Percentiles rank a stretch among this genome's conserved stretches.
phyloP scores from a whole-genome alignment of 441 rosid species.

The Gossypium schwendimanii region DNA sequence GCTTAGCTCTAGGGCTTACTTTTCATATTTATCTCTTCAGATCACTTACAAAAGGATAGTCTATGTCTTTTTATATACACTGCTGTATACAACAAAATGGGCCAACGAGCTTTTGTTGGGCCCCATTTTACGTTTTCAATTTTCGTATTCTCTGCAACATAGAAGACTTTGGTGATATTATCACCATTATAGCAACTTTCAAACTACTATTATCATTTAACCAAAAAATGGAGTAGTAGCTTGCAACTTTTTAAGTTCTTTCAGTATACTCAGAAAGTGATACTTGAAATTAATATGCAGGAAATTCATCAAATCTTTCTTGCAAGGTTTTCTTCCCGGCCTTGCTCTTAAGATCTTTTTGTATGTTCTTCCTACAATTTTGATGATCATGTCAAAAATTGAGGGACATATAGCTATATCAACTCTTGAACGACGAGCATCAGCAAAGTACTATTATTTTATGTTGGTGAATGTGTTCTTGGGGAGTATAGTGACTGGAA shows the following conservation, averaged over 20 bases:
- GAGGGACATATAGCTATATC: slow-evolving; percentile 82
- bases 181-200: background rate
- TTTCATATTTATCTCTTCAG: background rate
- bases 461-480: slow-evolving; percentile 96
- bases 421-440: slow-evolving; percentile 67
- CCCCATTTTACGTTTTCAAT: background rate
- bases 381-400: slow-evolving; percentile 86
- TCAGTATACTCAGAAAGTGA: background rate
- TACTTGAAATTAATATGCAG: slow-evolving; percentile 32
- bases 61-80: background rate
- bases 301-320: slow-evolving; percentile 84
- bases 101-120: background rate
- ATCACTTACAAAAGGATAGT: background rate
- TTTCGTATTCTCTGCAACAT: background rate
- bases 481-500: slow-evolving; percentile 88
- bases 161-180: background rate
- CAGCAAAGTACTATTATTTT: slow-evolving; percentile 85
- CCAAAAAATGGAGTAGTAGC: background rate
- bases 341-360: slow-evolving; percentile 81
- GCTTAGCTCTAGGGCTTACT: background rate
- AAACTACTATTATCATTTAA: background rate
- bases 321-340: slow-evolving; percentile 95
- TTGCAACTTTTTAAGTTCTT: slow-evolving; percentile 3
- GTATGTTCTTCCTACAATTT: slow-evolving; percentile 59
- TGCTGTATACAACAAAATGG: background rate